phyloP scores from a whole-genome alignment of 192 early-diverging fungal species.

The Backusella tuberculispora region DNA sequence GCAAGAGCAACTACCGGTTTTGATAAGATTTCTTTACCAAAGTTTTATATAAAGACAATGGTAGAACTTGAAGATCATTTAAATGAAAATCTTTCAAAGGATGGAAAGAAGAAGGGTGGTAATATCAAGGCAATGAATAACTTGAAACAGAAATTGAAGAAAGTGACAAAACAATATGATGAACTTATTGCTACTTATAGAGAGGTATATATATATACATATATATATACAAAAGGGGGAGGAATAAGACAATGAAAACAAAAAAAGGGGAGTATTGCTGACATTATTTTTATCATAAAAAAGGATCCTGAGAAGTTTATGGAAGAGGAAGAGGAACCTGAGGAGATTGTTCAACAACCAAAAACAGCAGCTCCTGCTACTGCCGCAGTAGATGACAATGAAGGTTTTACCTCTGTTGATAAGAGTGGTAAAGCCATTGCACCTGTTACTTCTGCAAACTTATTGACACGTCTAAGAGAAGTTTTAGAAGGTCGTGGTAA shows the following conservation, averaged over 20 bases:
- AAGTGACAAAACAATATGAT: slow-evolving; percentile 80
- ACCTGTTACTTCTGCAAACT: slow-evolving; percentile 69
- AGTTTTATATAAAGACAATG: slow-evolving; percentile 76
- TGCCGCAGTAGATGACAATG: slow-evolving; percentile 51
- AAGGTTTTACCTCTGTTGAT: slow-evolving; percentile 71
- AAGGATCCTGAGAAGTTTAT: slow-evolving; percentile 43
- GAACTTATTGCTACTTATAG: slow-evolving; percentile 69
- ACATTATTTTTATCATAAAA: not conserved
- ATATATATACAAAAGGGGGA: no score
- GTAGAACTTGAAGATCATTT: slow-evolving; percentile 78
- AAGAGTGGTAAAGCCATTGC: slow-evolving; percentile 62
- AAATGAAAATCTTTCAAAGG: slow-evolving; percentile 58
- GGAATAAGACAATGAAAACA: no score
- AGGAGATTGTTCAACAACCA: slow-evolving; percentile 53
- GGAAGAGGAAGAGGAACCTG: slow-evolving; percentile 44
- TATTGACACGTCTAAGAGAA: slow-evolving; percentile 83
- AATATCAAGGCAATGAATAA: slow-evolving; percentile 84
- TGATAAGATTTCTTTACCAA: slow-evolving; percentile 52
- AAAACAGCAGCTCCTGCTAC: slow-evolving; percentile 33
- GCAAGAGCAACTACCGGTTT: slow-evolving; percentile 65
- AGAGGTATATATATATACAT: slow-evolving; percentile 41
- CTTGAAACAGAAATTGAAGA: slow-evolving; percentile 93
- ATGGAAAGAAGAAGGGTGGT: slow-evolving; percentile 73
- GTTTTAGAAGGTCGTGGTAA: slow-evolving; percentile 87
- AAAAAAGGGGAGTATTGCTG: no score